Evolutionary conservation across 2,329 filamentous ascomycete species (phyloP), one percentile per base, ranked within the genome.

Genomic region (Colletotrichum sp.): DNA sequence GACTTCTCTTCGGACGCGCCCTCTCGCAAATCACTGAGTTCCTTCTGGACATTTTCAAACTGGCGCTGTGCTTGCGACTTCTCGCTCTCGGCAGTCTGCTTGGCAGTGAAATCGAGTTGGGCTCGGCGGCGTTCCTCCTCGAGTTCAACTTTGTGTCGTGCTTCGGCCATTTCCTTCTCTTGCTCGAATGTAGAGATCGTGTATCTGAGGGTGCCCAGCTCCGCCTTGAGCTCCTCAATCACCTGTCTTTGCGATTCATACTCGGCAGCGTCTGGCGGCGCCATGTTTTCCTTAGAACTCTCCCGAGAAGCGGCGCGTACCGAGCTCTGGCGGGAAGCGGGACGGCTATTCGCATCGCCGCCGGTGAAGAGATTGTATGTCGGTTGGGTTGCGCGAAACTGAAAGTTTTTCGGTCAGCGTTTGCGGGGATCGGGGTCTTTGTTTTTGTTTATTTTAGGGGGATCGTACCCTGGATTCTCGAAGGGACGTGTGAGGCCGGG

Each of bases 181-280:
- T 98, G 95, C 80, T 96, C 96, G 69, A 95, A 88, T 21, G 95
- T 96, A 81, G 96, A 95, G 79, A 98, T 90, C 75, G 96, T 95
- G 86, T 98, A 99, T 77, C 93, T 93, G 67, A 98, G 88, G 0
- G 95, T 95, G 77, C 96, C 97, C 57, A 99, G 89, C 84, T 98
- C 95, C 3, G 96, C 95, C 81, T 96, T 96, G 30, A 99, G 89
- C 78, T 96, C 94, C 81, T 99, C 96, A 76, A 90, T 91, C 44
- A 87, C 87, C 71, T 86, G 89, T 65, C 88, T 87, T 81, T 90
- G 91, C 62, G 87, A 88, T 81, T 92, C 91, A 81, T 92, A 91
- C 71, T 90, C 88, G 75, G 91, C 89, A n/a, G 88, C 88, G 75
- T 92, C 91, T 2, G 89, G 86, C 0, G 91, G 91, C 36, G 90